phyloP scores from a whole-genome alignment of 1,284 basidiomycete species.

The Jaminaea rosea region DNA sequence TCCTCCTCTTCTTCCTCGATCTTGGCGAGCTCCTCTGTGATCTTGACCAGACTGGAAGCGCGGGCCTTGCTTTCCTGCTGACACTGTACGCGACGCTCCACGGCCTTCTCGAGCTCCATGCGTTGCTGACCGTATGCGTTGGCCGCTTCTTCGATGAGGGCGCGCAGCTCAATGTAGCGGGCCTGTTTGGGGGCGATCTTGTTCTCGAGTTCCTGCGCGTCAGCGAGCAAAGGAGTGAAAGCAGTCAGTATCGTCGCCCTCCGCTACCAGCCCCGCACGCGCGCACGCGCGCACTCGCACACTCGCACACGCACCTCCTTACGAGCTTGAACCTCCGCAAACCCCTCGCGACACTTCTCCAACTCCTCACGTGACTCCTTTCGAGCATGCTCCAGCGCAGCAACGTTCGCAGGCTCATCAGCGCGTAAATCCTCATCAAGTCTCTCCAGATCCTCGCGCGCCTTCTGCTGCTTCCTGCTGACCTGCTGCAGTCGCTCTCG shows the following conservation, averaged over 20 bases:
- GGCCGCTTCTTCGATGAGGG: background rate
- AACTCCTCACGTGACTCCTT: conserved; percentile 23
- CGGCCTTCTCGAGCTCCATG: conserved; percentile 2
- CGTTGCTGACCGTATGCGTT: too few relatives aligned
- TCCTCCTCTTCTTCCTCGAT: conserved; percentile 51
- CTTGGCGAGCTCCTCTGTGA: conserved; percentile 1
- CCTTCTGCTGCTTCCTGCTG: background rate
- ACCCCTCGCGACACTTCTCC: conserved; percentile 21
- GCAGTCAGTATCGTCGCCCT: too few relatives aligned
- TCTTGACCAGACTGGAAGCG: conserved; percentile 6
- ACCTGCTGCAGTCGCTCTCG: conserved; percentile 2
- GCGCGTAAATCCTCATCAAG: conserved; percentile 58
- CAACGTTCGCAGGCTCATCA: conserved; percentile 63
- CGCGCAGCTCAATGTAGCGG: background rate
- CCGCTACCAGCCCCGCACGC: too few relatives aligned
- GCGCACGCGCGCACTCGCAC: too few relatives aligned
- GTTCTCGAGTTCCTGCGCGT: background rate
- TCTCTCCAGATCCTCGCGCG: conserved; percentile 6
- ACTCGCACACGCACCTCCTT: too few relatives aligned
- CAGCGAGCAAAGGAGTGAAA: too few relatives aligned
- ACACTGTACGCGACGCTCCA: conserved; percentile 2
- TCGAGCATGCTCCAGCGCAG: conserved; percentile 56
- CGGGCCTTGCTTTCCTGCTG: conserved; percentile 51
- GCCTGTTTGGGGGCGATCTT: background rate
- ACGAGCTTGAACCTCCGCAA: conserved; percentile 20